Conservation (phyloP, 768 basidiomycete species). For the Podaxis rugospora region DNA sequence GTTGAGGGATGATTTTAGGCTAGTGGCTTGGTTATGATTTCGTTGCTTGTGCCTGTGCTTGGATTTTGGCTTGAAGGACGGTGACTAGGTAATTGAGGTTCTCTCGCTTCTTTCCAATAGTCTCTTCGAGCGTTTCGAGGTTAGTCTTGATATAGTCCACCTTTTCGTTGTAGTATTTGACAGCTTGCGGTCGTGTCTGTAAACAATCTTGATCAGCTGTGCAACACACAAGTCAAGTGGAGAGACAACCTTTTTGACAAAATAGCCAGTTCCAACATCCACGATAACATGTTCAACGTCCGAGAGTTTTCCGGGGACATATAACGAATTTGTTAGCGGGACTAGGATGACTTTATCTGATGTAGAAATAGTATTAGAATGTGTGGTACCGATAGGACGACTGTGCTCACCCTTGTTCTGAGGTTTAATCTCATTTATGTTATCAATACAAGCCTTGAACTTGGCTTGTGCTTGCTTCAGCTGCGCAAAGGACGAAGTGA, state of each 20-base stretch:
- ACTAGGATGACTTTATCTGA: slow-evolving; percentile 86
- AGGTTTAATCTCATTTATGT: slow-evolving; percentile 69
- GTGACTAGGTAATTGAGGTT: slow-evolving; percentile 73
- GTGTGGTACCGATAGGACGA: background rate
- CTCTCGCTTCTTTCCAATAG: slow-evolving; percentile 88
- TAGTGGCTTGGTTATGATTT: background rate
- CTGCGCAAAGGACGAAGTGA: slow-evolving; percentile 89
- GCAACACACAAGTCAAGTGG: background rate
- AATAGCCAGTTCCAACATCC: slow-evolving; percentile 96
- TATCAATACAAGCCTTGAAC: slow-evolving; percentile 84
- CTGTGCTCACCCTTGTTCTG: slow-evolving; percentile 51
- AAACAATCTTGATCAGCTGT: background rate
- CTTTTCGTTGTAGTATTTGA: slow-evolving; percentile 78
- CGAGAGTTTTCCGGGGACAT: slow-evolving; percentile 86
- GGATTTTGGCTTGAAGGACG: slow-evolving; percentile 64
- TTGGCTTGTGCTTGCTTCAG: slow-evolving; percentile 92
- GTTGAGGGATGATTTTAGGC: background rate
- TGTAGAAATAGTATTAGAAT: background rate
- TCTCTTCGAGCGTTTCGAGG: slow-evolving; percentile 82
- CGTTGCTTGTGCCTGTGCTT: slow-evolving; percentile 20
- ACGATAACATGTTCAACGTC: slow-evolving; percentile 87
- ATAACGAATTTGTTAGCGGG: slow-evolving; percentile 91
- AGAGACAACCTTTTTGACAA: slow-evolving; percentile 80
- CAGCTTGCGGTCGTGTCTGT: slow-evolving; percentile 81
- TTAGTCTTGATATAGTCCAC: slow-evolving; percentile 79